Evolutionary conservation across 1,284 basidiomycete genomes (phyloP).

Genomic region (Grifola frondosa): DNA sequence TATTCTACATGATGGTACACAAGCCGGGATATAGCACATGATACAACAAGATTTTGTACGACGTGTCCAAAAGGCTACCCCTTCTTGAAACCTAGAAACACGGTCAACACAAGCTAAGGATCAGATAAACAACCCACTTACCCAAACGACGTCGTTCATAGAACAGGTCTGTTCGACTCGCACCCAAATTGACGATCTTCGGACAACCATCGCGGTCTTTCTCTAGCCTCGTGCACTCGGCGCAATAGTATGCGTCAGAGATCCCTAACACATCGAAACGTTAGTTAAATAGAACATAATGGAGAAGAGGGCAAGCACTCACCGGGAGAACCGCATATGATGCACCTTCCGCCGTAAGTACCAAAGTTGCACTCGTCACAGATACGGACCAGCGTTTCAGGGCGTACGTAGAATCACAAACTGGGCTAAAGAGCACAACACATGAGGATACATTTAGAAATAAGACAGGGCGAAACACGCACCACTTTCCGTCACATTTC

Average conservation of each 20-base stretch:
- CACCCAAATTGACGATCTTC: slow-evolving; percentile 96
- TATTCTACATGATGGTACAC: too few species aligned
- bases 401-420: slow-evolving; percentile 99
- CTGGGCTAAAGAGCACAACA: slow-evolving; percentile 63
- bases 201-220: slow-evolving; percentile 99
- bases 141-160: slow-evolving; percentile 82
- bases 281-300: neutral
- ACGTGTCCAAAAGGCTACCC: too few species aligned
- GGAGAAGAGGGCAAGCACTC: slow-evolving; percentile 25
- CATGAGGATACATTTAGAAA: neutral
- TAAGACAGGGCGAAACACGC: slow-evolving; percentile 27
- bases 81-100: slow-evolving; percentile 70
- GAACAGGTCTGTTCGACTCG: slow-evolving; percentile 86
- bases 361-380: slow-evolving; percentile 99
- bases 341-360: slow-evolving; percentile 94
- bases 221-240: slow-evolving; percentile 93
- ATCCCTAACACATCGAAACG: slow-evolving; percentile 59
- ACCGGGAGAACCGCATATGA: slow-evolving; percentile 96
- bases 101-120: slow-evolving; percentile 1
- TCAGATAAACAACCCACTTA: slow-evolving; percentile 32
- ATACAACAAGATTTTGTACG: too few species aligned
- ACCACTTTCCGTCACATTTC: slow-evolving; percentile 99
- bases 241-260: slow-evolving; percentile 96
- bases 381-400: slow-evolving; percentile 95
- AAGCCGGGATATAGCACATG: too few species aligned